These are phyloP conservation scores for Boletellus emodensis DNA, from an alignment of 768 basidiomycete species.

Conservation along the genomic window DNA sequence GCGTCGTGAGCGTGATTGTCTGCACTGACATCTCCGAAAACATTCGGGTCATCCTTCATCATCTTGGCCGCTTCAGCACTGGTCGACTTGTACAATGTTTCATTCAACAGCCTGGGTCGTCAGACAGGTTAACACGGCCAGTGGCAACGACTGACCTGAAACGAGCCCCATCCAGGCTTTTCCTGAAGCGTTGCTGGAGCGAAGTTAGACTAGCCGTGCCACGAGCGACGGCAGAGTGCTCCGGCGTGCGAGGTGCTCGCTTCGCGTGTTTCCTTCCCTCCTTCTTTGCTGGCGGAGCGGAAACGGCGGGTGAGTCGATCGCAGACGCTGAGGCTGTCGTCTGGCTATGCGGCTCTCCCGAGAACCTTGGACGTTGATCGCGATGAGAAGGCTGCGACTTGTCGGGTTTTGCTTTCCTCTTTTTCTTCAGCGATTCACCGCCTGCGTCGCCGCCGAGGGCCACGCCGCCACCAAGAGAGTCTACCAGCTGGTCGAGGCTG, in stretches of 20 bases:
- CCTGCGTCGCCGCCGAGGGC: constrained; percentile 26
- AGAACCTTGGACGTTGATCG: constrained; percentile 7
- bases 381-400: constrained; percentile 2
- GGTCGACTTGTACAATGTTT: constrained; percentile 83
- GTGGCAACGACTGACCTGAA: constrained; percentile 54
- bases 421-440: constrained; percentile 19
- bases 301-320: not conserved
- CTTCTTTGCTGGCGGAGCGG: constrained; percentile 12
- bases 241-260: constrained; percentile 16
- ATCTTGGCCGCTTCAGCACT: constrained; percentile 70
- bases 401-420: constrained; percentile 7
- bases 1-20: constrained; percentile 1
- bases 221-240: constrained; percentile 10
- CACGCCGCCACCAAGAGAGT: constrained; percentile 38
- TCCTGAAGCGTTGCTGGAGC: constrained; percentile 74
- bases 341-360: constrained; percentile 1
- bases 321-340: constrained; percentile 8
- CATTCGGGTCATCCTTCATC: constrained; percentile 78
- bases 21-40: constrained; percentile 73
- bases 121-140: constrained; percentile 5
- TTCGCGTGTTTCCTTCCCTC: constrained; percentile 20
- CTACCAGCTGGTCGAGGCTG: constrained; percentile 61
- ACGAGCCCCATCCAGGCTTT: constrained; percentile 79
- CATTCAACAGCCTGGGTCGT: constrained; percentile 75
- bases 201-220: constrained; percentile 47